Conservation (phyloP, 1,284 basidiomycete species). For the Tilletia caries region DNA sequence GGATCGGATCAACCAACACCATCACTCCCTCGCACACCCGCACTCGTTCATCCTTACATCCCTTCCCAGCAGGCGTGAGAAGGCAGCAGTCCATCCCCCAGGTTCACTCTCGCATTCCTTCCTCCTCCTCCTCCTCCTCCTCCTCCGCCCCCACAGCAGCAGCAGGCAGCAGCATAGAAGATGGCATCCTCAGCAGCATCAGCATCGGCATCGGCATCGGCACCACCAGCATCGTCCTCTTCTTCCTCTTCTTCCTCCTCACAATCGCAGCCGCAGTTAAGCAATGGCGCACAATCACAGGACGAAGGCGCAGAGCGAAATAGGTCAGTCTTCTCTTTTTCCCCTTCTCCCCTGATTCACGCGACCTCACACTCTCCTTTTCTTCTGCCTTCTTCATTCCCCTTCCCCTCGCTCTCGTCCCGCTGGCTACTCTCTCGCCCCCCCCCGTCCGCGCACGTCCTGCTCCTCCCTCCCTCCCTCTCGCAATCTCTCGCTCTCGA, state of each 20-base stretch:
- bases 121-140: not conserved
- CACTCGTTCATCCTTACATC: not conserved
- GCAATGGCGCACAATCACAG: not conserved
- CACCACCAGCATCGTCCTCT: not conserved
- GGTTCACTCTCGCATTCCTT: not conserved
- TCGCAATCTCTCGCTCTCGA: not conserved
- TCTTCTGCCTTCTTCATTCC: not conserved
- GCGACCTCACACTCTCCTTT: too few relatives aligned
- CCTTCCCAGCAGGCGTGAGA: not conserved
- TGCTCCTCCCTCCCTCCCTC: too few relatives aligned
- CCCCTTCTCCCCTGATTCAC: not conserved
- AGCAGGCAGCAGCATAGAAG: too few relatives aligned
- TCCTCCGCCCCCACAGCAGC: not conserved
- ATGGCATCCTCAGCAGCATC: not conserved
- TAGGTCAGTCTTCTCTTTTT: not conserved
- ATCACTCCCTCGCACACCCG: not conserved
- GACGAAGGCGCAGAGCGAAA: not conserved
- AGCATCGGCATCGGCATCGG: not conserved
- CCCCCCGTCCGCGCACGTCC: not conserved
- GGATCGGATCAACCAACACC: too few relatives aligned
- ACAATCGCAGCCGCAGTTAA: not conserved
- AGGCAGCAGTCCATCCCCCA: not conserved
- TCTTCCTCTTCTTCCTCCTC: not conserved
- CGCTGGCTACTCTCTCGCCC: too few relatives aligned
- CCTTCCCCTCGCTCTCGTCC: not conserved